Conservation (phyloP, 208 protist genomes). For the Leishmania braziliensis region DNA sequence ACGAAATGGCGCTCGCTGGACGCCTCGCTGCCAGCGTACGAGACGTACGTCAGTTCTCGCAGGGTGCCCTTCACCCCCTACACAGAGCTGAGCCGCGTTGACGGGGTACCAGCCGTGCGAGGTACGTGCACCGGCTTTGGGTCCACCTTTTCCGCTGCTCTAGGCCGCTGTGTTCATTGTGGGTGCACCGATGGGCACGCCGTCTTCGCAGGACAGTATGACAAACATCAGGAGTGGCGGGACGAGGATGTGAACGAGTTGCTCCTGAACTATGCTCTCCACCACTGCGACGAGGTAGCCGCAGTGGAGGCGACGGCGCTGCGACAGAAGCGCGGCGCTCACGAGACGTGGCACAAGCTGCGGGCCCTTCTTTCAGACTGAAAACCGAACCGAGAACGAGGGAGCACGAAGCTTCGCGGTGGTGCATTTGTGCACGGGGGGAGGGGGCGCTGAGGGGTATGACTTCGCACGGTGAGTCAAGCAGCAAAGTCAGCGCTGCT, state of each 20-base stretch:
- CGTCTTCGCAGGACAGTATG: slow-evolving; percentile 25
- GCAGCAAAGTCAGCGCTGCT: not conserved
- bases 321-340: slow-evolving; percentile 31
- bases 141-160: slow-evolving; percentile 48
- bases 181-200: slow-evolving; percentile 69
- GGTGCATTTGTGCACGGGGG: not conserved
- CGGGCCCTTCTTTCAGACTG: slow-evolving; percentile 28
- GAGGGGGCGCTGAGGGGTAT: not conserved
- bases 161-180: slow-evolving; percentile 57
- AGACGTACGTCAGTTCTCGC: slow-evolving; percentile 18
- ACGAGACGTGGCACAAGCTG: slow-evolving; percentile 45
- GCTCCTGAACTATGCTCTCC: slow-evolving; percentile 47
- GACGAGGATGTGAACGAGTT: slow-evolving; percentile 51
- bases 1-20: slow-evolving; percentile 46
- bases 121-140: slow-evolving; percentile 79
- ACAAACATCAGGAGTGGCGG: slow-evolving; percentile 53
- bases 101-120: slow-evolving; percentile 68
- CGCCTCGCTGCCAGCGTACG: slow-evolving; percentile 29
- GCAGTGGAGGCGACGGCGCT: slow-evolving; percentile 61
- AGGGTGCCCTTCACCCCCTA: slow-evolving; percentile 42
- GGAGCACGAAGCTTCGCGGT: not conserved
- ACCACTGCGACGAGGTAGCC: slow-evolving; percentile 69
- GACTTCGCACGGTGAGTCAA: not conserved
- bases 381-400: not conserved
- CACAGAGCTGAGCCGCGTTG: slow-evolving; percentile 53